Base-by-base conservation (phyloP, 805 yeast genomes). In the Starmerella stigmatis region DNA sequence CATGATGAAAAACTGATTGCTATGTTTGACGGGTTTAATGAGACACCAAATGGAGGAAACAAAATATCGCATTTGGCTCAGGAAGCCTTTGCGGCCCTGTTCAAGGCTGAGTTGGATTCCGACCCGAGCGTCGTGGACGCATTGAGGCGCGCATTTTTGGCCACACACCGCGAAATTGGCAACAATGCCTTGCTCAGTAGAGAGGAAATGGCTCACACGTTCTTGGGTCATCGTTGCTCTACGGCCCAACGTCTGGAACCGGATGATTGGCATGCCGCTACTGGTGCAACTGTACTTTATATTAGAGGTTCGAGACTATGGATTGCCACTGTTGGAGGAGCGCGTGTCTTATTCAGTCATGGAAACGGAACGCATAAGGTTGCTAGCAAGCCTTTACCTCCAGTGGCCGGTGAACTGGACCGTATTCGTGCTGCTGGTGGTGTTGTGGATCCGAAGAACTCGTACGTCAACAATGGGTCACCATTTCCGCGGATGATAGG, bases 401-500 rank as follows among this genome's bases (percentile, higher is more conserved):
- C 81, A 25, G 50, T 41, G 3, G 94, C 85, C 55, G 82, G 82
- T 55, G 94, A 86, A 59, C 53, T 68, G 15, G 63, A 58, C n/a
- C 70, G 96, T 55, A 84, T 92, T 39, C 71, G 97, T 57, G 82
- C 83, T 2, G 76, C 94, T 20, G 97, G 97, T 43, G 97, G 97
- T 1, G 81, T 74, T 60, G 94, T 92, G 10, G 76, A 84, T 9
- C 81, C 83, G 16, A 82, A 81, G 56, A 95, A 89, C 44, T 79
- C 81, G 50, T 71, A 86, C 36, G 95, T 89, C 61, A 94, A 94
- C 32, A 23, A 21, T 8, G 78, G 76, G 23, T 72, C 85, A 13
- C 79, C 78, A 40, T 83, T 86, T 40, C 84, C 96, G 1, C 74
- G 97, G 55, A 94, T 95, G 26, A 88, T 86, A 43, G 99, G 99